Evolutionary conservation across 169 alveolate species (phyloP).

Genomic region (Hepatocystis sp.): DNA sequence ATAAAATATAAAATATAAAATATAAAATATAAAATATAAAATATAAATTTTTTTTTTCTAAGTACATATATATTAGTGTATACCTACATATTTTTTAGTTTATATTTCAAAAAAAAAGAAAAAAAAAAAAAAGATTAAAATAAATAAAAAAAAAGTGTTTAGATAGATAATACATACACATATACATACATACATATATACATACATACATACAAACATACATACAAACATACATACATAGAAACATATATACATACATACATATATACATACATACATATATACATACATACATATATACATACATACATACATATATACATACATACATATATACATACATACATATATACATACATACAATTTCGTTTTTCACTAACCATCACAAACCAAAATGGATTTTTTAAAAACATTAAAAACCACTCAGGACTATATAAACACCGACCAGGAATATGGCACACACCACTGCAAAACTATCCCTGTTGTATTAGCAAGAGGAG

Average conservation of each 20-base stretch:
- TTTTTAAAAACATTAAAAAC: no score
- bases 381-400: neutral
- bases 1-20: no score
- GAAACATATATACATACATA: no score
- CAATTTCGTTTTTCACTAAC: neutral
- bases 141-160: constrained; percentile 1
- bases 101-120: no score
- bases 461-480: constrained; percentile 94
- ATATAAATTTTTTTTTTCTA: no score
- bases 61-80: no score
- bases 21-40: no score
- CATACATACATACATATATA: neutral
- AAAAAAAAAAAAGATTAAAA: constrained; percentile 1
- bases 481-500: constrained; percentile 90
- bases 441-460: constrained; percentile 78
- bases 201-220: neutral
- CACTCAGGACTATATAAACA: neutral
- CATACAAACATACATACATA: no score
- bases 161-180: neutral
- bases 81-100: no score
- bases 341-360: neutral
- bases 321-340: neutral
- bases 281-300: neutral
- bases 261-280: neutral
- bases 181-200: neutral